A percentile compares a stretch with the other conserved stretches of the same genome.
These are phyloP conservation scores for Colletotrichum falcatum DNA, from an alignment of 2,329 filamentous ascomycete genomes.

Conservation along the genomic window DNA sequence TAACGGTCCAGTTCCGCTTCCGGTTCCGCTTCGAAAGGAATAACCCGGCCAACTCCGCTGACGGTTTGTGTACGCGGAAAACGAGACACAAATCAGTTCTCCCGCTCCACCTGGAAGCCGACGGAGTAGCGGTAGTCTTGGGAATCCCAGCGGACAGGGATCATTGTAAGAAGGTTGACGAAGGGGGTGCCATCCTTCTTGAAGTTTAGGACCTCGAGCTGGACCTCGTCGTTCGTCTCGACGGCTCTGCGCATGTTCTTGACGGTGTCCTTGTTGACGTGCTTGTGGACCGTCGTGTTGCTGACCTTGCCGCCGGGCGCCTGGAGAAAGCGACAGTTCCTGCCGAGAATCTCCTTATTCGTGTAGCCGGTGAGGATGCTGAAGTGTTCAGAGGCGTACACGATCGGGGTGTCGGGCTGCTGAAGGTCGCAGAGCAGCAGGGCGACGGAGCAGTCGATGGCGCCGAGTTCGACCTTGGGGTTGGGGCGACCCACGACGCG, in stretches of 20 bases:
- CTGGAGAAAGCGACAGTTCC: slow-evolving; percentile 89
- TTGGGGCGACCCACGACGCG: slow-evolving; percentile 77
- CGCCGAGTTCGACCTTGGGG: slow-evolving; percentile 82
- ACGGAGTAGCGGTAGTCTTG: slow-evolving; percentile 78
- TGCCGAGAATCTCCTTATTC: slow-evolving; percentile 77
- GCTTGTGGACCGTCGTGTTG: slow-evolving; percentile 69
- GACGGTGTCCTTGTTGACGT: slow-evolving; percentile 74
- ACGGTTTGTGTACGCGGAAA: background rate
- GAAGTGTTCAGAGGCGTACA: slow-evolving; percentile 88
- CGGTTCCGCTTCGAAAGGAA: too few species aligned
- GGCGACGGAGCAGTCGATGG: slow-evolving; percentile 86
- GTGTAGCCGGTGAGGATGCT: slow-evolving; percentile 83
- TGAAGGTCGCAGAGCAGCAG: slow-evolving; percentile 85
- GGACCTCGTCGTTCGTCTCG: slow-evolving; percentile 58
- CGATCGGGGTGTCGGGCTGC: slow-evolving; percentile 79
- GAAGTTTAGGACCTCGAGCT: slow-evolving; percentile 78
- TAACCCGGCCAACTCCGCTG: too few species aligned
- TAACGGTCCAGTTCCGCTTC: background rate
- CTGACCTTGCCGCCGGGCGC: slow-evolving; percentile 75
- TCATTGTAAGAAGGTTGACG: slow-evolving; percentile 86
- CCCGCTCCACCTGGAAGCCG: slow-evolving; percentile 82
- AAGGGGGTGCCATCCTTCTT: slow-evolving; percentile 83
- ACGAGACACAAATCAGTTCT: slow-evolving; percentile 35
- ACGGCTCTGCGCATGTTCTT: slow-evolving; percentile 63
- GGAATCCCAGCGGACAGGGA: slow-evolving; percentile 78